Percentiles rank a stretch among this genome's conserved stretches.
These are phyloP conservation scores for Fusarium caatingaense DNA, from an alignment of 2,329 filamentous ascomycete genomes.

Conservation along the genomic window DNA sequence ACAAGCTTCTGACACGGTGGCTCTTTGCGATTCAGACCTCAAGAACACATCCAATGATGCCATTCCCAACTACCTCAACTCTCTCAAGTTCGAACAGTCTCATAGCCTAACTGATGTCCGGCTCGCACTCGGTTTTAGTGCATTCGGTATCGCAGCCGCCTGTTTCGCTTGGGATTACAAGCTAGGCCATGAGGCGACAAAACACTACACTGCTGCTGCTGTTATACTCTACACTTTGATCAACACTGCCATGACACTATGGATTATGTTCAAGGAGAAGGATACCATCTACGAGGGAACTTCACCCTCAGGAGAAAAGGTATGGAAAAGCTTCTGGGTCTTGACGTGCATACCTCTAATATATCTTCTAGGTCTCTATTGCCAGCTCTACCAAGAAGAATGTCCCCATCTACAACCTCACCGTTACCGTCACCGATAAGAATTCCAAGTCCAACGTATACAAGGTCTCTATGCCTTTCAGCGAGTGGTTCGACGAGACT, in stretches of 20 bases:
- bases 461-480: conserved; percentile 73
- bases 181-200: conserved; percentile 87
- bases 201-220: conserved; percentile 81
- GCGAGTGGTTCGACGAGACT: conserved; percentile 78
- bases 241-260: conserved; percentile 82
- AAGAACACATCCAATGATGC: conserved; percentile 98
- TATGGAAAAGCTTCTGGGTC: conserved; percentile 58
- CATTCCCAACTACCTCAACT: conserved; percentile 91
- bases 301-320: conserved; percentile 73
- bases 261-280: conserved; percentile 87
- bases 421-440: conserved; percentile 65
- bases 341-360: conserved; percentile 18
- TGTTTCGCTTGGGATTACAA: conserved; percentile 95
- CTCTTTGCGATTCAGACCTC: conserved; percentile 71
- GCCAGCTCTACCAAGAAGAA: conserved; percentile 80
- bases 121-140: conserved; percentile 83
- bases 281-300: conserved; percentile 83
- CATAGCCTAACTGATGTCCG: conserved; percentile 85
- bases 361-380: conserved; percentile 73
- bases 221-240: conserved; percentile 83
- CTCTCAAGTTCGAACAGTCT: conserved; percentile 84
- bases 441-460: conserved; percentile 56
- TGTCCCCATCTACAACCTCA: conserved; percentile 82
- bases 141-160: conserved; percentile 81
- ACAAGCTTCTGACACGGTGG: conserved; percentile 45